Percentiles rank a stretch among this genome's conserved stretches.
Evolutionary conservation across 75 land plant species (phyloP).

Genomic region (Cunninghamia lanceolata): DNA sequence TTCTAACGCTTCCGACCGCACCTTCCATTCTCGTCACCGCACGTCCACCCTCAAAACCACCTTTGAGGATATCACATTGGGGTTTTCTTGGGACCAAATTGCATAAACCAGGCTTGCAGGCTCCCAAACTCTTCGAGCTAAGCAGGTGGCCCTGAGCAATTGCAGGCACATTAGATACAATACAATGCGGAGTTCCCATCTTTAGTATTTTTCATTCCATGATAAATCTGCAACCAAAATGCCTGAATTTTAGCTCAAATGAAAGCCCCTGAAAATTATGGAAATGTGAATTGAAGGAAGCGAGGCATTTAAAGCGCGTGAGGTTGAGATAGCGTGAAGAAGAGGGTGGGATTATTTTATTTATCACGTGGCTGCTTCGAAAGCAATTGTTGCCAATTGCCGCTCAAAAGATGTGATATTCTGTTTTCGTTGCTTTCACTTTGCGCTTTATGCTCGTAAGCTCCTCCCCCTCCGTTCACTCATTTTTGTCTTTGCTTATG

Average conservation of each 20-base stretch:
- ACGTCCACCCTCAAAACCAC: not conserved
- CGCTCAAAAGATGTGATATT: not conserved
- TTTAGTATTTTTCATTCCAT: not conserved
- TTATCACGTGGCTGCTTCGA: not conserved
- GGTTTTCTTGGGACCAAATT: not conserved
- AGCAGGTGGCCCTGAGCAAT: not conserved
- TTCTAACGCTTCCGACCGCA: not conserved
- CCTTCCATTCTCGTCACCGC: not conserved
- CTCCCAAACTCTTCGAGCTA: not conserved
- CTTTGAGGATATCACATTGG: not conserved
- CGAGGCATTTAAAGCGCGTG: not conserved
- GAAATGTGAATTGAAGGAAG: not conserved
- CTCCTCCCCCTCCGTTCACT: not conserved
- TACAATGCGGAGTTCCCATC: constrained; percentile 4
- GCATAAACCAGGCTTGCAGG: not conserved
- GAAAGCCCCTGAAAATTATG: not conserved
- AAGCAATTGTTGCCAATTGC: not conserved
- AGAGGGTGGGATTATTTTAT: not conserved
- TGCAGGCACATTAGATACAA: not conserved
- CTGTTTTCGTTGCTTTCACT: not conserved
- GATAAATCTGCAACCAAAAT: constrained; percentile 5
- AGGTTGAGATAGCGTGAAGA: not conserved
- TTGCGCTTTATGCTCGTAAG: not conserved
- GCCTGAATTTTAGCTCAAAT: not conserved
- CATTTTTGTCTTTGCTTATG: not conserved